Percentiles rank a stretch among this genome's conserved stretches.
Evolutionary conservation across 1,139 yeast genomes (phyloP).

Genomic region (Lodderomyces theae): DNA sequence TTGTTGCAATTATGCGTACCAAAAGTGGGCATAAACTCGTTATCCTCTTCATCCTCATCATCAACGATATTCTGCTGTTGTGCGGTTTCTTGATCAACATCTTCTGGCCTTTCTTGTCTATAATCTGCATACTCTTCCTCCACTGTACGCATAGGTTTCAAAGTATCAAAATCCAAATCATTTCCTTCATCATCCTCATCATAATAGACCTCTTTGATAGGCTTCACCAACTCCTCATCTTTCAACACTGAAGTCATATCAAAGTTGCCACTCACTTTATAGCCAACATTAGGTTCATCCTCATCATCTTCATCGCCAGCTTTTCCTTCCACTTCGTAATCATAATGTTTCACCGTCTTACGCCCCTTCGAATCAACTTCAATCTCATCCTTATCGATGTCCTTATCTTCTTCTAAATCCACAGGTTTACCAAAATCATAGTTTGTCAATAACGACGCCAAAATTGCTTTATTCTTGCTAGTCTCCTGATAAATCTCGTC

Average conservation of each 20-base stretch:
- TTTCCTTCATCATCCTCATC: conserved; percentile 46
- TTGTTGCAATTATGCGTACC: conserved; percentile 30
- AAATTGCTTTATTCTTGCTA: conserved; percentile 40
- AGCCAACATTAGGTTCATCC: conserved; percentile 17
- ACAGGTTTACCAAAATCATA: conserved; percentile 65
- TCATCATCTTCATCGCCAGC: conserved; percentile 20
- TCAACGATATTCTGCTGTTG: conserved; percentile 15
- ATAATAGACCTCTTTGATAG: conserved; percentile 34
- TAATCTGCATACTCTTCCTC: conserved; percentile 2
- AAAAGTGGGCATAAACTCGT: conserved; percentile 53
- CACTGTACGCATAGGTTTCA: not conserved
- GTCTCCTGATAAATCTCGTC: conserved; percentile 26
- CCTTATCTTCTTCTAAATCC: conserved; percentile 47
- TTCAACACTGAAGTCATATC: conserved; percentile 21
- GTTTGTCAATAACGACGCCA: conserved; percentile 50
- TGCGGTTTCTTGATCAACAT: conserved; percentile 5
- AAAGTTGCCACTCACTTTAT: conserved; percentile 21
- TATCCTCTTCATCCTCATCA: no score
- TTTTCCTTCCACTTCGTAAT: conserved; percentile 38
- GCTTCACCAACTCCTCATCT: conserved; percentile 21
- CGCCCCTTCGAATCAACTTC: conserved; percentile 51
- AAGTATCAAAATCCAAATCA: conserved; percentile 28
- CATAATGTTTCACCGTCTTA: conserved; percentile 31
- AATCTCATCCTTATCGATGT: conserved; percentile 33
- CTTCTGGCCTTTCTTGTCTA: not conserved